A percentile compares a stretch with the other conserved stretches of the same genome.
phyloP scores from a whole-genome alignment of 2,329 filamentous ascomycete genomes.

The Hypoxylon sp. region DNA sequence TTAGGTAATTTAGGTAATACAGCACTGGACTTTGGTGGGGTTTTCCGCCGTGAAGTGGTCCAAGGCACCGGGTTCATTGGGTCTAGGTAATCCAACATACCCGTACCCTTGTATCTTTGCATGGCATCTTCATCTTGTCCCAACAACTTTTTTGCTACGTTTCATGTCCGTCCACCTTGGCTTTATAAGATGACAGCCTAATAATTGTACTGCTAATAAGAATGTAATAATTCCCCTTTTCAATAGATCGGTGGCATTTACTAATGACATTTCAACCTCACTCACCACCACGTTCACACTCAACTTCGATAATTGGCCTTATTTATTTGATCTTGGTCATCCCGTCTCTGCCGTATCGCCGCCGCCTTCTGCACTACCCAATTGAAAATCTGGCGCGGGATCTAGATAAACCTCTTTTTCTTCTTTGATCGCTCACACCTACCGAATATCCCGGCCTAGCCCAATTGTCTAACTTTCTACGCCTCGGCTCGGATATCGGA shows the following conservation, averaged over 20 bases:
- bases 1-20: slow-evolving; percentile 4
- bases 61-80: slow-evolving; percentile 25
- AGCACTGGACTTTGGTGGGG: slow-evolving; percentile 20
- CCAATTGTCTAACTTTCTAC: not conserved
- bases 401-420: slow-evolving; percentile 1
- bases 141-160: not conserved
- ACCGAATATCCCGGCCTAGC: slow-evolving; percentile 5
- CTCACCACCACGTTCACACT: too few relatives aligned
- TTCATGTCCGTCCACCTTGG: not conserved
- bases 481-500: slow-evolving; percentile 20
- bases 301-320: too few relatives aligned
- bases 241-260: not conserved
- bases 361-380: not conserved
- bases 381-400: slow-evolving; percentile 1
- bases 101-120: not conserved
- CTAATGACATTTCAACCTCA: not conserved
- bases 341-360: slow-evolving; percentile 1
- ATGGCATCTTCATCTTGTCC: slow-evolving; percentile 1
- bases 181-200: not conserved
- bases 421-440: not conserved
- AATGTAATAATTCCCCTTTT: too few relatives aligned
- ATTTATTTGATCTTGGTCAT: not conserved
- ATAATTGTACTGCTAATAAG: too few relatives aligned
- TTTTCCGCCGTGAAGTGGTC: slow-evolving; percentile 20
- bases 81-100: too few relatives aligned